Evolutionary conservation across 2,329 filamentous ascomycete genomes (phyloP), one percentile per base, ranked within the genome.

Genomic region (Pyrenophora tritici-repentis): DNA sequence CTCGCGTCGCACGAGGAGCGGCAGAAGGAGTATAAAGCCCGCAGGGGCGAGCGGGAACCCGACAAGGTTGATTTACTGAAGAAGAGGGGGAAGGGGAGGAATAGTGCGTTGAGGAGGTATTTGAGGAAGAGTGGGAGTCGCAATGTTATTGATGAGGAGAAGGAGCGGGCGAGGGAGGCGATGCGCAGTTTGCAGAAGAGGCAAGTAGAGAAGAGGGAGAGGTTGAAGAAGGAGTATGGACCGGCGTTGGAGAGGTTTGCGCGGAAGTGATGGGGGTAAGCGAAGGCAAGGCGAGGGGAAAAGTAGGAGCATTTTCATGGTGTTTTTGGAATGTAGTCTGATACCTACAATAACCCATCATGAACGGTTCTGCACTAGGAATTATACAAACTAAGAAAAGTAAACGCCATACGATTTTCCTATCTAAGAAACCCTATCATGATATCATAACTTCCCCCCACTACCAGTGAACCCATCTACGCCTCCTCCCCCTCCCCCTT

Each of bases 121-220:
- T 75, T 97, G 68, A 81, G 94, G 61, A 97, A 97, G 85, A 92
- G 94, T 78, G 86, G 90, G 38, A 87, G 88, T 68, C 90, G 88
- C 81, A 97, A 97, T 73, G 85, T 99, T 50, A 91, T 99, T 72
- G 94, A 99, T 78, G 94, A 97, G 81, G 92, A 93, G 83, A 87
- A 89, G 70, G 76, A 96, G 73, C 86, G 87, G 70, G 87, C 92
- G 40, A 90, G 97, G 73, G 90, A 91, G 75, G 79, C 96, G 71
- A 86, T 88, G 71, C 83, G 62, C 50, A 68, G 63, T 43, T 53
- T 87, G 70, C 59, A 66, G 42, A 64, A 62, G 56, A 60, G 63
- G 47, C 42, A 52, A 35, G 42, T 49, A 70, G 61, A 68, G 53
- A 65, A 59, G 54, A 59, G 61, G 46, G 57, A 66, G 53, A 64